These are phyloP conservation scores for Neonectria neomacrospora DNA, from an alignment of 2,329 filamentous ascomycete species.

Conservation along the genomic window DNA sequence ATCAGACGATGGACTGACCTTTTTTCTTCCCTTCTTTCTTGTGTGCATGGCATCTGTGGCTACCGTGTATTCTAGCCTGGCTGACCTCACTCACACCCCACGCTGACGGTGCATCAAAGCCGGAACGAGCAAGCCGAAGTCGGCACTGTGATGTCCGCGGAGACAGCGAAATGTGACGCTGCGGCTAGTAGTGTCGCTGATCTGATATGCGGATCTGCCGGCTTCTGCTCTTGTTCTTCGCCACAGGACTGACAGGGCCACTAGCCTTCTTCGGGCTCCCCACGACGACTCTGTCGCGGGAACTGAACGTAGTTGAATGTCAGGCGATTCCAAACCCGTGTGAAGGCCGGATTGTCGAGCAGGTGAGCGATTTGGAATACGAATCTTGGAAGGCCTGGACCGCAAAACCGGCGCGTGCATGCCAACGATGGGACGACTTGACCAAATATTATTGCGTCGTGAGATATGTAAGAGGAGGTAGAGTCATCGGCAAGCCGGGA, in stretches of 20 bases:
- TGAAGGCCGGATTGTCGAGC: conserved; percentile 1
- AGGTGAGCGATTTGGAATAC: not conserved
- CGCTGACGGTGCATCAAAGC: not conserved
- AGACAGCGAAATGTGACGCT: not conserved
- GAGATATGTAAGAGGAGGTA: not conserved
- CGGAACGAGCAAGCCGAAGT: conserved; percentile 12
- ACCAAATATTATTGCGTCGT: conserved; percentile 3
- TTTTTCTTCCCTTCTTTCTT: conserved; percentile 3
- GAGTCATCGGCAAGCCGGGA: not conserved
- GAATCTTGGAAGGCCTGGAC: not conserved
- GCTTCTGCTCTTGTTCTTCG: not conserved
- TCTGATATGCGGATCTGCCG: conserved; percentile 8
- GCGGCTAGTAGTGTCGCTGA: not conserved
- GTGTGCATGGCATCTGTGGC: conserved; percentile 8
- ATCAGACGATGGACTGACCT: conserved; percentile 11
- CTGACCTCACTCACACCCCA: conserved; percentile 7
- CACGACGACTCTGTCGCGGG: not conserved
- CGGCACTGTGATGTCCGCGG: conserved; percentile 1
- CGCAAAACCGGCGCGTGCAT: not conserved
- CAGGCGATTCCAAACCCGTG: not conserved
- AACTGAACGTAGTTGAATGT: not conserved
- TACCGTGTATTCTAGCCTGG: conserved; percentile 1
- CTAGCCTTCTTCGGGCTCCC: conserved; percentile 11
- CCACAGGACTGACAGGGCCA: conserved; percentile 22
- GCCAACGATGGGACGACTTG: not conserved